Percentiles rank a stretch among this genome's conserved stretches.
phyloP scores from a whole-genome alignment of 2,329 filamentous ascomycete species.

The Gnomoniopsis sp. region DNA sequence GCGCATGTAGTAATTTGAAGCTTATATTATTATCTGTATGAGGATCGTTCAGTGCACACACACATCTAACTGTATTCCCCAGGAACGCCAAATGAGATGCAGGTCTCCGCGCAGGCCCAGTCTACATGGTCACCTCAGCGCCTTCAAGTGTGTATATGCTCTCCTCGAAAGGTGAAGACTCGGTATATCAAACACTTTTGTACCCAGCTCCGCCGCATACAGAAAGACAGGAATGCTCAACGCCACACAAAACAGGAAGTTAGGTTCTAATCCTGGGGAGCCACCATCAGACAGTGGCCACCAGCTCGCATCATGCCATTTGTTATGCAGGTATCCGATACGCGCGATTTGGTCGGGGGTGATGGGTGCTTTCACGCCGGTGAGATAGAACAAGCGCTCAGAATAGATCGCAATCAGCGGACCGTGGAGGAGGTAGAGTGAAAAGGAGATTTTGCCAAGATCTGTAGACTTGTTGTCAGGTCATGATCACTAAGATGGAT shows the following conservation, averaged over 20 bases:
- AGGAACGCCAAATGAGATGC: background rate
- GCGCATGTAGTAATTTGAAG: no score
- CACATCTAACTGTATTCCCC: background rate
- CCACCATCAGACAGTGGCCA: slow-evolving; percentile 5
- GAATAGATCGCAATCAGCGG: slow-evolving; percentile 9
- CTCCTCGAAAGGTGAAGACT: slow-evolving; percentile 1
- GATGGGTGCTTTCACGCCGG: background rate
- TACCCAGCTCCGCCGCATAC: slow-evolving; percentile 7
- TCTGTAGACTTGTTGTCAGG: background rate
- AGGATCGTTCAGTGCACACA: no score
- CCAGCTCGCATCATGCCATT: slow-evolving; percentile 11
- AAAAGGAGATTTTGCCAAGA: slow-evolving; percentile 6
- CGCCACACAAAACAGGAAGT: slow-evolving; percentile 3
- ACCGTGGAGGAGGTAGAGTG: slow-evolving; percentile 10
- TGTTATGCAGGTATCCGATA: slow-evolving; percentile 2
- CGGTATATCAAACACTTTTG: slow-evolving; percentile 4
- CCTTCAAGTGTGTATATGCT: background rate
- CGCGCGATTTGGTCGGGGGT: background rate
- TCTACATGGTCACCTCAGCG: background rate
- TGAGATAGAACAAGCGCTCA: slow-evolving; percentile 3
- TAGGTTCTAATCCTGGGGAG: slow-evolving; percentile 2
- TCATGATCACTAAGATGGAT: background rate
- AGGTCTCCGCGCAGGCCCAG: background rate
- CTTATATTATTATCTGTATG: no score
- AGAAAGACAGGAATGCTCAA: slow-evolving; percentile 4